Evolutionary conservation across 805 yeast species (phyloP).

Genomic region (Candida nemodendra): DNA sequence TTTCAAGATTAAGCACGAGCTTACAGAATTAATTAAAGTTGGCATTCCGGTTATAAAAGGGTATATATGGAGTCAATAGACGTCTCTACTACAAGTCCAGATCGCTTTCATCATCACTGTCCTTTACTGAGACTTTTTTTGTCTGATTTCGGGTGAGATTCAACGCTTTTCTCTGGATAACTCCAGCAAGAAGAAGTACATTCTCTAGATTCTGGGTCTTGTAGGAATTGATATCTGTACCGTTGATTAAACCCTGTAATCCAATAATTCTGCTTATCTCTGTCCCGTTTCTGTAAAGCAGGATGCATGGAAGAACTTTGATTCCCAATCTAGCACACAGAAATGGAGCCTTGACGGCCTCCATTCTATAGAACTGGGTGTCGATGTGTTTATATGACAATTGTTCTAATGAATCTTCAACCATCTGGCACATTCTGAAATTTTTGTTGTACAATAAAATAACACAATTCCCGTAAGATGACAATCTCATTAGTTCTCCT

Average conservation of each 20-base stretch:
- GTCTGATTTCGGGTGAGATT: slow-evolving; percentile 19
- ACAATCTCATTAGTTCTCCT: slow-evolving; percentile 52
- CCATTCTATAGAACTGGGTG: slow-evolving; percentile 51
- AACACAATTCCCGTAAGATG: slow-evolving; percentile 40
- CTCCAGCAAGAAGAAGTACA: slow-evolving; percentile 33
- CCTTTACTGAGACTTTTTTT: slow-evolving; percentile 4
- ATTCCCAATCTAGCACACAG: slow-evolving; percentile 61
- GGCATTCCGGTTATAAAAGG: too few relatives aligned
- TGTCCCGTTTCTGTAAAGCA: slow-evolving; percentile 57
- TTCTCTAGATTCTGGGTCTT: slow-evolving; percentile 48
- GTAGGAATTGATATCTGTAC: slow-evolving; percentile 44
- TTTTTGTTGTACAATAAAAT: slow-evolving; percentile 64
- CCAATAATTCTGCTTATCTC: slow-evolving; percentile 67
- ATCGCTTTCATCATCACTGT: slow-evolving; percentile 39
- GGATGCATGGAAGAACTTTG: slow-evolving; percentile 69
- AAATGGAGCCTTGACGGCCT: slow-evolving; percentile 70
- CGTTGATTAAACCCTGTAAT: slow-evolving; percentile 52
- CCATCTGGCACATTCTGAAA: slow-evolving; percentile 57
- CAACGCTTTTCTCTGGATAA: slow-evolving; percentile 35
- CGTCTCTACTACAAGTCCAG: slow-evolving; percentile 28
- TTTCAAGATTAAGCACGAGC: too few relatives aligned
- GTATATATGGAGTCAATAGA: too few relatives aligned
- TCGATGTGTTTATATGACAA: slow-evolving; percentile 59
- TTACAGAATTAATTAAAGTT: too few relatives aligned
- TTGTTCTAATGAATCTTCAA: slow-evolving; percentile 46